Evolutionary conservation across 768 basidiomycete species (phyloP).

Genomic region (Pisolithus microcarpus): DNA sequence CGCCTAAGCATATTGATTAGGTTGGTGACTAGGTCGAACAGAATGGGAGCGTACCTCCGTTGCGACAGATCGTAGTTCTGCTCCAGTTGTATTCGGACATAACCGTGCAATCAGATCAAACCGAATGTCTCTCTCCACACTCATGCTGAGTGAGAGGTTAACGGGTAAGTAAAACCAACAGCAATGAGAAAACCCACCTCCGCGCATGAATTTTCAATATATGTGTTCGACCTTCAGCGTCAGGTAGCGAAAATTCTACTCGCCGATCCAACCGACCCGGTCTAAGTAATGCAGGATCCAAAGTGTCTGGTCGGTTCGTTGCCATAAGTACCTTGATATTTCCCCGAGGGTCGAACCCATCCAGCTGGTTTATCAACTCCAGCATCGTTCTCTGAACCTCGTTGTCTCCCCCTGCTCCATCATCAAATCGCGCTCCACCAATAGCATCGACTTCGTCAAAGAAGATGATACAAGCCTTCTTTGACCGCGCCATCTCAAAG

Average conservation of each 20-base stretch:
- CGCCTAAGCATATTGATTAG: slow-evolving; percentile 73
- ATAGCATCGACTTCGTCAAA: slow-evolving; percentile 99
- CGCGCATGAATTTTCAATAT: slow-evolving; percentile 95
- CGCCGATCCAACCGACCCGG: slow-evolving; percentile 95
- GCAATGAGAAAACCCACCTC: slow-evolving; percentile 46
- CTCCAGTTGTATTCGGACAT: slow-evolving; percentile 97
- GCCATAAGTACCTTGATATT: slow-evolving; percentile 99
- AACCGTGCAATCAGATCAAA: slow-evolving; percentile 95
- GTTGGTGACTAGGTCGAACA: slow-evolving; percentile 73
- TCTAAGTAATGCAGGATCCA: slow-evolving; percentile 92
- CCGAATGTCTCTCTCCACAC: slow-evolving; percentile 92
- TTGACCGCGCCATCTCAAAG: slow-evolving; percentile 98
- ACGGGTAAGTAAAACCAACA: background rate
- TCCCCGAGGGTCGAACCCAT: slow-evolving; percentile 98
- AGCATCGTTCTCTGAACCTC: slow-evolving; percentile 99
- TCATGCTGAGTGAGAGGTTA: slow-evolving; percentile 59
- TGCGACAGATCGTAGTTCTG: slow-evolving; percentile 94
- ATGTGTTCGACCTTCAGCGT: slow-evolving; percentile 93
- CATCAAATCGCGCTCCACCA: slow-evolving; percentile 96
- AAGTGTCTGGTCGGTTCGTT: slow-evolving; percentile 97
- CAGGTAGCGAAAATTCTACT: slow-evolving; percentile 93
- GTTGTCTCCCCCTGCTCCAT: slow-evolving; percentile 98
- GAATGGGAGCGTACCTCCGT: slow-evolving; percentile 61
- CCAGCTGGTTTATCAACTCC: slow-evolving; percentile 97
- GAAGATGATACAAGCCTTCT: slow-evolving; percentile 99